These are phyloP conservation scores for Kluyveromyces aestuarii DNA, from an alignment of 805 yeast genomes.

Conservation along the genomic window DNA sequence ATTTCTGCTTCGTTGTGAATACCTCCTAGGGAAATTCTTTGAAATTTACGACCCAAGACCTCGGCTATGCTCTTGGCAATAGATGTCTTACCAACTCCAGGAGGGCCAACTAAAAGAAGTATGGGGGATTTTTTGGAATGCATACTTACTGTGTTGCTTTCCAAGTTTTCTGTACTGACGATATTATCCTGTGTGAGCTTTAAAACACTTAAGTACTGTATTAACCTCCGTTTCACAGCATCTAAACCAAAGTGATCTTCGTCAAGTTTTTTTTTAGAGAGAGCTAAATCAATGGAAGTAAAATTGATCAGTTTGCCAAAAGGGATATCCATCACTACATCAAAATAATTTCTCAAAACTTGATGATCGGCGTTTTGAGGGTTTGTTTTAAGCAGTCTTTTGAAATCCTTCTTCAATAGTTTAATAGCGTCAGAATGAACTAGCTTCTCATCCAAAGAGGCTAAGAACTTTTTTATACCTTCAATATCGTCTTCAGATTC, in stretches of 20 bases:
- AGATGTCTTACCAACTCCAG: constrained; percentile 90
- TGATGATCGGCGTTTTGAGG: constrained; percentile 57
- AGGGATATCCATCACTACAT: constrained; percentile 56
- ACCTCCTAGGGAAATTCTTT: constrained; percentile 79
- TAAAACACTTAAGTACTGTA: constrained; percentile 74
- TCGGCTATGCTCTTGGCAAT: constrained; percentile 74
- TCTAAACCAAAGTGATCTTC: constrained; percentile 73
- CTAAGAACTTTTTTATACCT: constrained; percentile 25
- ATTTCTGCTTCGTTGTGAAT: constrained; percentile 83
- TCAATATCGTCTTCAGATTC: constrained; percentile 36
- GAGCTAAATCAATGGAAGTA: constrained; percentile 36
- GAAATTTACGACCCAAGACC: constrained; percentile 65
- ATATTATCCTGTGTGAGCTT: constrained; percentile 35
- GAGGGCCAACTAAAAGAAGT: constrained; percentile 78
- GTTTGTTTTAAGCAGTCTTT: constrained; percentile 41
- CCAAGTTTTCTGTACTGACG: neutral
- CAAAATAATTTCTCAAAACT: constrained; percentile 54
- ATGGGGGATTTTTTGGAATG: constrained; percentile 50
- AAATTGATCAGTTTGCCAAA: constrained; percentile 29
- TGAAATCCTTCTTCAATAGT: constrained; percentile 40
- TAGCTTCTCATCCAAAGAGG: constrained; percentile 14
- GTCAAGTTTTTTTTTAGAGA: constrained; percentile 51
- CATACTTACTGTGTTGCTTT: constrained; percentile 1
- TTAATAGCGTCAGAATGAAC: constrained; percentile 36
- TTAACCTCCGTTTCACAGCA: constrained; percentile 61